Conservation (phyloP, 768 basidiomycete species). For the Paxillus involutus region DNA sequence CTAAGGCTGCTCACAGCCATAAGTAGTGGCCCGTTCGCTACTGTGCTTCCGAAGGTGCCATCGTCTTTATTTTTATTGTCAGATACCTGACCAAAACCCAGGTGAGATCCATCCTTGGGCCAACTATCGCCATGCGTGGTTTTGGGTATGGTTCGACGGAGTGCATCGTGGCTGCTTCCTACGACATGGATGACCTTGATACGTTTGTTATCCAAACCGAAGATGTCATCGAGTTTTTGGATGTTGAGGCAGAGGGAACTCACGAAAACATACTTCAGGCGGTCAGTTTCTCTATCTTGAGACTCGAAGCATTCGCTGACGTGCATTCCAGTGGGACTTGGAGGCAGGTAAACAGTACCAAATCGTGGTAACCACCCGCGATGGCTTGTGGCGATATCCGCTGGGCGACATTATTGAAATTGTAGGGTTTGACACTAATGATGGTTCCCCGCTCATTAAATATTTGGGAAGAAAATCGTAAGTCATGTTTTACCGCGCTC, state of each 20-base stretch:
- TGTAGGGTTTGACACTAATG: slow-evolving; percentile 12
- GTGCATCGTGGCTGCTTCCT: not conserved
- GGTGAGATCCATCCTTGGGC: slow-evolving; percentile 13
- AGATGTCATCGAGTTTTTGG: slow-evolving; percentile 19
- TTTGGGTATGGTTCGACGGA: slow-evolving; percentile 15
- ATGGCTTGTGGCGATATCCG: slow-evolving; percentile 24
- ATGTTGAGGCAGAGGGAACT: slow-evolving; percentile 5
- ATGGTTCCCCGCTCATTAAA: slow-evolving; percentile 9
- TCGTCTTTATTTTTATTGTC: not conserved
- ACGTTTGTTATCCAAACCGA: slow-evolving; percentile 4
- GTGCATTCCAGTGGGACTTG: slow-evolving; percentile 14
- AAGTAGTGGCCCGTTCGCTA: slow-evolving; percentile 11
- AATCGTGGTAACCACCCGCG: slow-evolving; percentile 17
- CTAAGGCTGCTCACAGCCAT: not conserved
- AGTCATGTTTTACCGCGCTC: slow-evolving; percentile 2
- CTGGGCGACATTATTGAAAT: slow-evolving; percentile 19
- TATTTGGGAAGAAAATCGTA: slow-evolving; percentile 17
- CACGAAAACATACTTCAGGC: slow-evolving; percentile 14
- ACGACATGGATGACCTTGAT: slow-evolving; percentile 3
- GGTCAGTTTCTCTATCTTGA: slow-evolving; percentile 3
- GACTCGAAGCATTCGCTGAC: not conserved
- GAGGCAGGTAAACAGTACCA: slow-evolving; percentile 19
- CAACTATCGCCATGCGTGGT: not conserved
- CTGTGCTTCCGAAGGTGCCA: slow-evolving; percentile 13
- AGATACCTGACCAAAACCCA: not conserved